Conservation (phyloP, 805 yeast species). For the Saccharomycopsis schoenii region DNA sequence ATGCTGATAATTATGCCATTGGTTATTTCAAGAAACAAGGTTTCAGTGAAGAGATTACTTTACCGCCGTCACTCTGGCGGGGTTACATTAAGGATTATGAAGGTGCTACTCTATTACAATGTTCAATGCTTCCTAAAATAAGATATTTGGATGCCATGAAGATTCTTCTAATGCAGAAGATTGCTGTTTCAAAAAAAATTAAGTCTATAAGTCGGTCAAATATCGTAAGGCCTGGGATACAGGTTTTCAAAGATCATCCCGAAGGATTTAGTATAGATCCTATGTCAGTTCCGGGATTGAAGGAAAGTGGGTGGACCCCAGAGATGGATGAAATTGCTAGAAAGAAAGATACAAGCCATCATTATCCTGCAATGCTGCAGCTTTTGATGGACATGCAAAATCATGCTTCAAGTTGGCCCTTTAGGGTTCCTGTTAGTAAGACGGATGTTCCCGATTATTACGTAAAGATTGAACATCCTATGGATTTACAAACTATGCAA, state of each 20-base stretch:
- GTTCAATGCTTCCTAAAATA: slow-evolving; percentile 81
- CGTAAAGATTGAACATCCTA: slow-evolving; percentile 93
- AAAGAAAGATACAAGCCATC: slow-evolving; percentile 89
- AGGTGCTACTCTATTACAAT: slow-evolving; percentile 98
- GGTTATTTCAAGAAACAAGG: slow-evolving; percentile 99
- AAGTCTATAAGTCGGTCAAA: slow-evolving; percentile 71
- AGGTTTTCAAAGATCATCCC: slow-evolving; percentile 44
- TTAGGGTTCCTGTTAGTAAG: slow-evolving; percentile 81
- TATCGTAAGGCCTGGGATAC: slow-evolving; percentile 72
- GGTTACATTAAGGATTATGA: slow-evolving; percentile 98
- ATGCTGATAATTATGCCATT: slow-evolving; percentile 98
- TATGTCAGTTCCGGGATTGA: slow-evolving; percentile 75
- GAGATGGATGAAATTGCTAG: slow-evolving; percentile 97
- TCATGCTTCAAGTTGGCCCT: slow-evolving; percentile 98
- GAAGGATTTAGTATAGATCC: slow-evolving; percentile 48
- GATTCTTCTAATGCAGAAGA: slow-evolving; percentile 78
- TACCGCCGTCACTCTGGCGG: slow-evolving; percentile 87
- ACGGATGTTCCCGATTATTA: slow-evolving; percentile 96
- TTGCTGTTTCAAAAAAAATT: slow-evolving; percentile 81
- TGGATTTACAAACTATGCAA: slow-evolving; percentile 96
- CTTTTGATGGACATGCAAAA: slow-evolving; percentile 80
- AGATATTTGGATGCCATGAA: slow-evolving; percentile 85
- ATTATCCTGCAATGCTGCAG: slow-evolving; percentile 87
- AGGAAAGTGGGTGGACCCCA: slow-evolving; percentile 95
- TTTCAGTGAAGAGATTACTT: slow-evolving; percentile 85